phyloP scores from a whole-genome alignment of 1,284 basidiomycete species.

The Cryptococcus hybrid region DNA sequence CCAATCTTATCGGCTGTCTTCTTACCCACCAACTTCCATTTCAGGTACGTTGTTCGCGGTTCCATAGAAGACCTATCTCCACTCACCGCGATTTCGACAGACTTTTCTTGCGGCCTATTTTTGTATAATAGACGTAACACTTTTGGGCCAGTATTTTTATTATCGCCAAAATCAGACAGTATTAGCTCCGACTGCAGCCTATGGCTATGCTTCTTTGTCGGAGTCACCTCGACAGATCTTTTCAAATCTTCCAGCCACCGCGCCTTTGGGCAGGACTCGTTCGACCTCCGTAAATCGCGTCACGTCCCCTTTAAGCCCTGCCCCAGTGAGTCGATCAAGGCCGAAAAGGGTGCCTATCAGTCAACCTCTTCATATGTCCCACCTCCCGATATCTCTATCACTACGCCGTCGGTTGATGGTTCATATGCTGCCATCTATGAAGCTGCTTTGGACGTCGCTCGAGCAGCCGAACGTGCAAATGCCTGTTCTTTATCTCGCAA shows the following conservation, averaged over 20 bases:
- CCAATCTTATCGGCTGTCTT: conserved; percentile 82
- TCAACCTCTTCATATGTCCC: conserved; percentile 3
- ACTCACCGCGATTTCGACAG: conserved; percentile 49
- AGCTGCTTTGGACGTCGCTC: conserved; percentile 47
- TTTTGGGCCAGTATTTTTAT: conserved; percentile 76
- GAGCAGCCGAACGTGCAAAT: conserved; percentile 46
- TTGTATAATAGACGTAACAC: conserved; percentile 69
- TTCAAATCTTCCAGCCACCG: conserved; percentile 14
- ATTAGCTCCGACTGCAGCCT: conserved; percentile 7
- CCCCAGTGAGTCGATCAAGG: background rate
- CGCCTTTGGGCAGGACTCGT: conserved; percentile 10
- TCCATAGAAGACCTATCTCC: no score
- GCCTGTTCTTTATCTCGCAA: conserved; percentile 11
- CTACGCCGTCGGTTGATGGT: conserved; percentile 15
- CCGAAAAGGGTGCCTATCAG: background rate
- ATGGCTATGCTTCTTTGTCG: conserved; percentile 7
- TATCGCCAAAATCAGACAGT: conserved; percentile 51
- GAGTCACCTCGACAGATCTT: conserved; percentile 23
- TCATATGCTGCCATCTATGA: conserved; percentile 43
- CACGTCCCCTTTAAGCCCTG: conserved; percentile 1
- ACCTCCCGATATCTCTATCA: conserved; percentile 13
- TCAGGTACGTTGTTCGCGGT: conserved; percentile 59
- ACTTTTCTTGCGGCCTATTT: conserved; percentile 87
- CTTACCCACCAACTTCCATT: conserved; percentile 92
- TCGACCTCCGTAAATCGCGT: conserved; percentile 5